Percentiles rank a stretch among this genome's conserved stretches.
Conservation (phyloP, 2,329 filamentous ascomycete species). For the Colletotrichum musicola region DNA sequence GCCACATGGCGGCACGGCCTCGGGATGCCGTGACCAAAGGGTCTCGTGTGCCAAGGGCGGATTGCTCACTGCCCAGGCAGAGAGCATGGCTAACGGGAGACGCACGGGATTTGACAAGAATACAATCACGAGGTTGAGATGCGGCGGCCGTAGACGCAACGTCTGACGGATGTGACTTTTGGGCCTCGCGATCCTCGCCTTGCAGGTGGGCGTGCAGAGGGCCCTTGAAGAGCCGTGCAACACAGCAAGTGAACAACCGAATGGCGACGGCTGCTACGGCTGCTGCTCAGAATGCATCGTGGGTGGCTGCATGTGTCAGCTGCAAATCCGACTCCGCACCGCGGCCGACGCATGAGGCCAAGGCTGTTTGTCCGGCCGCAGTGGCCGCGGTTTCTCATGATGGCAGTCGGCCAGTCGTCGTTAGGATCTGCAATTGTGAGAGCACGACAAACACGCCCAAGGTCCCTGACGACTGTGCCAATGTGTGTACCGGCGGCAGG, state of each 20-base stretch:
- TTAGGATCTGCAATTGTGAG: constrained; percentile 1
- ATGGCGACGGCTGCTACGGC: background rate
- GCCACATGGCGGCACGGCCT: constrained; percentile 22
- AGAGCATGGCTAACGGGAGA: background rate
- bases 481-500: background rate
- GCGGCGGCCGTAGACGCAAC: background rate
- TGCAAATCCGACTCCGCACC: constrained; percentile 11
- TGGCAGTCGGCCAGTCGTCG: background rate
- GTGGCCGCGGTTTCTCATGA: background rate
- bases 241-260: background rate
- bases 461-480: constrained; percentile 2
- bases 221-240: background rate
- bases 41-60: background rate
- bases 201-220: background rate
- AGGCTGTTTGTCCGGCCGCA: background rate
- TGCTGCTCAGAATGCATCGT: constrained; percentile 11
- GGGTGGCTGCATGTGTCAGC: constrained; percentile 35
- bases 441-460: constrained; percentile 5
- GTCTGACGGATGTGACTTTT: background rate
- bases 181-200: background rate
- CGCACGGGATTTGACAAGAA: background rate
- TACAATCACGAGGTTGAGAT: background rate
- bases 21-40: background rate
- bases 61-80: background rate
- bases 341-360: constrained; percentile 10